Base-by-base conservation (phyloP, 768 basidiomycete genomes). In the Hericium alpestre region DNA sequence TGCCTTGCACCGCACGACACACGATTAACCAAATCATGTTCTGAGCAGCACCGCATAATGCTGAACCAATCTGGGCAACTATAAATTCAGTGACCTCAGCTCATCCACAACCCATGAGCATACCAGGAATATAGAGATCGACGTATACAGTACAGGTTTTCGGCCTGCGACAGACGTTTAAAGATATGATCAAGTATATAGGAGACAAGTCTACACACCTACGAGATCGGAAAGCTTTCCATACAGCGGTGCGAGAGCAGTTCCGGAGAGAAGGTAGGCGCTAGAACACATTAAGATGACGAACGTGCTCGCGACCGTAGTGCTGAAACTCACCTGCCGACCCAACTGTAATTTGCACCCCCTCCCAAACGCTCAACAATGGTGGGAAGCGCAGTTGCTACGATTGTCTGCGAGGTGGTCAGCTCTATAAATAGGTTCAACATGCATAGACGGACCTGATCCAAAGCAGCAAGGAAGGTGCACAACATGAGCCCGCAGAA, bases 41-140 rank as follows among this genome's bases (percentile, higher is more conserved):
- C 66, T 92, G 85, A 0, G 90, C 88, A 0, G 87, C 85, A 13
- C 90, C 90, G 62, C 87, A 91, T 55, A 92, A 71, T 1, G 87
- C 88, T 6, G 87, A 89, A 20, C 87, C 88, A 60, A 90, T 70
- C 86, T 87, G 40, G 16, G 55, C 55, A 41, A 15, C 16, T n/a
- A 4, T 15, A 16, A 18, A 3, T 20, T 37, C 23, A 16, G 38
- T 5, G 50, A 3, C 16, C 41, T 22, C 38, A 12, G 4, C 8
- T 13, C 38, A 32, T 10, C 3, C 5, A 25, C 20, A 1, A 2
- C 0, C 64, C 77, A 32, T 64, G 43, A 4, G 3, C 49, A 4
- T 37, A 88, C 83, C 70, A 93, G 67, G 68, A 93, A 93, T 4
- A 83, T 67, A 20, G 74, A 10, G 40, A 93, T 87, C 5, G 78